Evolutionary conservation across 2,329 filamentous ascomycete genomes (phyloP), one percentile per base, ranked within the genome.

Genomic region (Anthostomella pinea): DNA sequence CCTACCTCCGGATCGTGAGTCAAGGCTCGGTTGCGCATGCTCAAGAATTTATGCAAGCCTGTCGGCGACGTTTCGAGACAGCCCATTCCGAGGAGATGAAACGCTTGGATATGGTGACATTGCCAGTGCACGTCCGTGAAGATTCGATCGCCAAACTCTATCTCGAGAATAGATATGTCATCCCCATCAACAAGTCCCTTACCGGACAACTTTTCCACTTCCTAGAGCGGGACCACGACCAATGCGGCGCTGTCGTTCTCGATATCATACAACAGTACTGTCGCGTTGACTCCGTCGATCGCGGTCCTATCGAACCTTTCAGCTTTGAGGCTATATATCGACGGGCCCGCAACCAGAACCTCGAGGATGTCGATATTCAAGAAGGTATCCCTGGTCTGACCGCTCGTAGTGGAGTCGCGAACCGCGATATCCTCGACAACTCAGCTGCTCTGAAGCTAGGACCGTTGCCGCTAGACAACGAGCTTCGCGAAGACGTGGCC

Each of bases 161-260:
- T 62, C 77, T 79, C 25, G 78, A 81, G 38, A 91, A 90, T 69
- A 93, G 88, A 60, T 98, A 97, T 59, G 80, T 88, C 9, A 74
- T 98, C 22, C 88, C 88, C 0, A 69, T 98, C n/a, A 96, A 90
- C 53, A 83, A 84, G 39, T 84, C 90, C 51, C 83, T 89, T 1
- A 89, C 86, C 39, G 83, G 81, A 39, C 86, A 86, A 42, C 75
- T 97, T 7, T 84, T 95, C 55, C 85, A 89, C 51, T 95, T 91
- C 52, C 70, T 98, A 1, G 90, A 97, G 60, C 81, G 82, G n/a
- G 90, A 95, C 46, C 77, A 83, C 10, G 85, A 87, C 33, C 79
- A 85, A 34, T 89, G 89, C 8, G 91, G 89, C 11, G 77, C 79
- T 6, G 79, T 91, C 10, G 79, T 97, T 48, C 79, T 85, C 23